Evolutionary conservation across 768 basidiomycete species (phyloP).

Genomic region (Leccinum arenicola): DNA sequence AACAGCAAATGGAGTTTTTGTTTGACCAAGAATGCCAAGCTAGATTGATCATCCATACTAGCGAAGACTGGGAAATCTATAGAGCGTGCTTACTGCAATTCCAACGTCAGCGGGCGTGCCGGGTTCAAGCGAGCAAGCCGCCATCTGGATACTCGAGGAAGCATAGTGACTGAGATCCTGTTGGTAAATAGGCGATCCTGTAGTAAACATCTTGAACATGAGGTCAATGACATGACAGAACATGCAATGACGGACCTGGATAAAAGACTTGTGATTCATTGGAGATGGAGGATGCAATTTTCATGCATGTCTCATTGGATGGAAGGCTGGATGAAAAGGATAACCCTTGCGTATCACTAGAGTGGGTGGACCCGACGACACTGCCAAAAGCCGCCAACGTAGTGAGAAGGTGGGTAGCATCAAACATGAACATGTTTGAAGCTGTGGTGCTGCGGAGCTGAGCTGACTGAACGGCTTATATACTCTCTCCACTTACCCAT

Average conservation of each 20-base stretch:
- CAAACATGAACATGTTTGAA: constrained; percentile 10
- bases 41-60: neutral
- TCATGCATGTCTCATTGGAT: neutral
- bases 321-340: neutral
- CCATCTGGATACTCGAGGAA: neutral
- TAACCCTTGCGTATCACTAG: neutral
- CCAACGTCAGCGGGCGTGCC: neutral
- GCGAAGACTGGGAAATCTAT: too few relatives aligned
- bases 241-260: neutral
- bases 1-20: neutral
- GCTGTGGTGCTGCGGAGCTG: neutral
- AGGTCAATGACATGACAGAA: too few relatives aligned
- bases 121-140: neutral
- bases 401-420: neutral
- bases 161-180: constrained; percentile 34
- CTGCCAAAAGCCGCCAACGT: neutral
- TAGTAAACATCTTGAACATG: neutral
- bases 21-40: neutral
- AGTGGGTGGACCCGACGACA: neutral
- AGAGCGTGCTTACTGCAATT: neutral
- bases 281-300: constrained; percentile 5
- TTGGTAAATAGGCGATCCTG: constrained; percentile 31
- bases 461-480: neutral
- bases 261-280: constrained; percentile 2
- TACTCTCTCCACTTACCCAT: neutral